Percentiles rank a stretch among this genome's conserved stretches.
phyloP scores from a whole-genome alignment of 805 yeast species.

The Schwanniomyces sp. region DNA sequence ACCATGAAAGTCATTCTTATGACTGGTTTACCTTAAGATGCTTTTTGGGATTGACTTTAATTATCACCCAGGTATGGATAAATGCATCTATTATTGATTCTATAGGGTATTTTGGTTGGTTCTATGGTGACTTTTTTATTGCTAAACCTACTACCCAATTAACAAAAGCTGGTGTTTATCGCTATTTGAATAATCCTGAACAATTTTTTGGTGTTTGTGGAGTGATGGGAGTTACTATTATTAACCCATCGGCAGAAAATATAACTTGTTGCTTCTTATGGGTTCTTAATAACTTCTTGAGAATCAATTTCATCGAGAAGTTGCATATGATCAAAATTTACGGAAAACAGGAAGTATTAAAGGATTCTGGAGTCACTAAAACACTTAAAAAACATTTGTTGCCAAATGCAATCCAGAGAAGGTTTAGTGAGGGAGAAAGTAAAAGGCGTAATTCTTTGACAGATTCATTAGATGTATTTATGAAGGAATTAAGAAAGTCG shows the following conservation, averaged over 20 bases:
- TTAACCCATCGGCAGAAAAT: conserved; percentile 52
- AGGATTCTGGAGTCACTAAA: conserved; percentile 51
- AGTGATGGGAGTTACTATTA: conserved; percentile 71
- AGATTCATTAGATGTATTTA: conserved; percentile 47
- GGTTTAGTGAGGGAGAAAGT: conserved; percentile 19
- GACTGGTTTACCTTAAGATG: conserved; percentile 50
- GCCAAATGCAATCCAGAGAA: conserved; percentile 38
- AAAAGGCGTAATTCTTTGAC: conserved; percentile 38
- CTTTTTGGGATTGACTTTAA: conserved; percentile 58
- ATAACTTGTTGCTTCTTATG: conserved; percentile 55
- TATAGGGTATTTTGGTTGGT: conserved; percentile 87
- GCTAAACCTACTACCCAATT: conserved; percentile 53
- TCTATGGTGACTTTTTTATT: conserved; percentile 80
- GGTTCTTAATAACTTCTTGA: conserved; percentile 63
- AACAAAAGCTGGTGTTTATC: conserved; percentile 77
- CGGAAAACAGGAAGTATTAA: conserved; percentile 59
- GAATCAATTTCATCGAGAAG: conserved; percentile 72
- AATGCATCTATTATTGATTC: conserved; percentile 65
- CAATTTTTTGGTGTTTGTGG: conserved; percentile 77
- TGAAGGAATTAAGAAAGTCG: conserved; percentile 39
- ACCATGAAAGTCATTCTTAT: conserved; percentile 16
- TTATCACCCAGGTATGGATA: conserved; percentile 66
- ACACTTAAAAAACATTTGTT: conserved; percentile 43
- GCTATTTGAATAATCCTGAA: conserved; percentile 82
- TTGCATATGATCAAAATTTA: conserved; percentile 76